A percentile compares a stretch with the other conserved stretches of the same genome.
phyloP scores from a whole-genome alignment of 148 eudicot species.

The Oxyria digyna region DNA sequence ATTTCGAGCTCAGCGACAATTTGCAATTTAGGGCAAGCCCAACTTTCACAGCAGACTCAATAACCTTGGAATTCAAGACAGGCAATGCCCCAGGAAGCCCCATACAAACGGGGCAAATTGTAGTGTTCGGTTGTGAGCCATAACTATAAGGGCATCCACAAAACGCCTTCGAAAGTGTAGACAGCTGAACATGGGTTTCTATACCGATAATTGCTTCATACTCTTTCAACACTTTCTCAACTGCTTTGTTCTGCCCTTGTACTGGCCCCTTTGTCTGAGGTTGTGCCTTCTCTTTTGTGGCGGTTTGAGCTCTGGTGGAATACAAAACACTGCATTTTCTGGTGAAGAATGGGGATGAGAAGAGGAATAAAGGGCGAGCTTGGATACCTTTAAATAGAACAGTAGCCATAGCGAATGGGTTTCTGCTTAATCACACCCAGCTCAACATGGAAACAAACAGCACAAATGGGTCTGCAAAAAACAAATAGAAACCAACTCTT shows the following conservation, averaged over 20 bases:
- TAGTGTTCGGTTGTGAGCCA: constrained; percentile 76
- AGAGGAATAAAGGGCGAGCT: constrained; percentile 30
- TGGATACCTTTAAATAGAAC: constrained; percentile 59
- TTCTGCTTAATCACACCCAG: constrained; percentile 8
- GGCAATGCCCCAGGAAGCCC: constrained; percentile 98
- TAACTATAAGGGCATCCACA: constrained; percentile 83
- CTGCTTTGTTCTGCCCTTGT: constrained; percentile 23
- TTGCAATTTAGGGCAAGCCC: constrained; percentile 90
- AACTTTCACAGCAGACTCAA: constrained; percentile 69
- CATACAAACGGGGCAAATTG: constrained; percentile 87
- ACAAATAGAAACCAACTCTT: background rate
- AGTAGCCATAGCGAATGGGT: constrained; percentile 42
- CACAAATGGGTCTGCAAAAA: background rate
- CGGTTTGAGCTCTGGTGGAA: constrained; percentile 39
- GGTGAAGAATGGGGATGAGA: constrained; percentile 35
- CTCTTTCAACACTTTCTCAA: constrained; percentile 37
- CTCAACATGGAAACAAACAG: constrained; percentile 18
- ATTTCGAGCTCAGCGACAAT: constrained; percentile 64
- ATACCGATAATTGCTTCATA: constrained; percentile 83
- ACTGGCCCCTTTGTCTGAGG: constrained; percentile 23
- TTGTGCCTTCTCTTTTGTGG: constrained; percentile 39
- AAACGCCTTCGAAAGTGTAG: constrained; percentile 80
- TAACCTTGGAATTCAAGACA: constrained; percentile 79
- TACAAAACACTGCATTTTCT: constrained; percentile 33
- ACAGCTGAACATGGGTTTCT: constrained; percentile 91